A percentile compares a stretch with the other conserved stretches of the same genome.
Evolutionary conservation across 23 red algal species (phyloP).

Genomic region (Gracilaria caudata): DNA sequence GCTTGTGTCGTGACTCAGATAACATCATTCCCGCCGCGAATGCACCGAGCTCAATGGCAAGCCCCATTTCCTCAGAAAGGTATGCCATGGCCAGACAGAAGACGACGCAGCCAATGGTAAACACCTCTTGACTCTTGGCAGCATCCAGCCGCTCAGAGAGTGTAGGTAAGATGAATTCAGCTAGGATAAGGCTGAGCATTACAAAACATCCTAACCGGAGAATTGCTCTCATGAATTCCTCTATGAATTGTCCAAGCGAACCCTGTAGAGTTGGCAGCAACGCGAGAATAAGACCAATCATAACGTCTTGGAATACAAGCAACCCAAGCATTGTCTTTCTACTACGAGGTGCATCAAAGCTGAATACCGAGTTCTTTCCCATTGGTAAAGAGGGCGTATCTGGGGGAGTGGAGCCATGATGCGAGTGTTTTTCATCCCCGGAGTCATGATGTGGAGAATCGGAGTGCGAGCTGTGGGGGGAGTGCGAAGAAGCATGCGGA

Average conservation of each 20-base stretch:
- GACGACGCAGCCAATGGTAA: slow-evolving; percentile 83
- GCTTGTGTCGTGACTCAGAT: slow-evolving; percentile 66
- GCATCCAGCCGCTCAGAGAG: slow-evolving; percentile 69
- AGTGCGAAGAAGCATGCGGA: slow-evolving; percentile 4
- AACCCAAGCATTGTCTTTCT: slow-evolving; percentile 78
- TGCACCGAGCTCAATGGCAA: slow-evolving; percentile 86
- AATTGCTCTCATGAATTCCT: slow-evolving; percentile 65
- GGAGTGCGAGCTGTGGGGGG: background rate
- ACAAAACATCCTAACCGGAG: slow-evolving; percentile 79
- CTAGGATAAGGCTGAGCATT: slow-evolving; percentile 73
- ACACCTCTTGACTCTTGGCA: slow-evolving; percentile 71
- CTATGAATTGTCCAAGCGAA: slow-evolving; percentile 60
- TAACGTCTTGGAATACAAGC: slow-evolving; percentile 85
- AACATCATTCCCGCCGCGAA: slow-evolving; percentile 85
- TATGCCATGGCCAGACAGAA: slow-evolving; percentile 79
- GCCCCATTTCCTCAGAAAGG: slow-evolving; percentile 78
- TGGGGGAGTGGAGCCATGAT: background rate
- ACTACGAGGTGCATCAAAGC: slow-evolving; percentile 62
- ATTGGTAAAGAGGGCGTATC: background rate
- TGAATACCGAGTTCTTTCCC: slow-evolving; percentile 29
- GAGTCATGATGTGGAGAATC: background rate
- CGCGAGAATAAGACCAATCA: slow-evolving; percentile 87
- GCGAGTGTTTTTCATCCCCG: slow-evolving; percentile 1
- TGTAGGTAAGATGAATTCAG: slow-evolving; percentile 77
- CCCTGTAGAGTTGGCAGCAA: slow-evolving; percentile 77